Conservation (phyloP, 805 yeast species). For the Suhomyces emberorum region DNA sequence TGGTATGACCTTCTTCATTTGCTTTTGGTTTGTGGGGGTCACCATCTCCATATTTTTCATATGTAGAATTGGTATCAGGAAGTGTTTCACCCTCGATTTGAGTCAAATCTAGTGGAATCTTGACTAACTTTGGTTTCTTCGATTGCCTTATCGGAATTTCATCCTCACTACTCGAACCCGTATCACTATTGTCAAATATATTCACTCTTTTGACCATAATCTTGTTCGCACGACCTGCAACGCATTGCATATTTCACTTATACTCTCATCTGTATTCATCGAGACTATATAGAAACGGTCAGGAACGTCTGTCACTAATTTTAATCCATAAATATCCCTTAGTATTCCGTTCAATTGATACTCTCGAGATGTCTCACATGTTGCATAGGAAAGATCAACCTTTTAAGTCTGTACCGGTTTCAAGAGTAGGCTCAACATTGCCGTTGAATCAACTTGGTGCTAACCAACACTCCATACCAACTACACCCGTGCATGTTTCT, state of each 20-base stretch:
- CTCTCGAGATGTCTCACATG: too few relatives aligned
- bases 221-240: background rate
- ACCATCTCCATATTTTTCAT: too few relatives aligned
- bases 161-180: conserved; percentile 1
- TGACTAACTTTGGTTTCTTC: background rate
- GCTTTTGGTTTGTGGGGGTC: too few relatives aligned
- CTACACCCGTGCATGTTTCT: conserved; percentile 30
- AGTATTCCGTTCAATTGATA: too few relatives aligned
- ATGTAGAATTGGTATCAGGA: too few relatives aligned
- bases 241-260: background rate
- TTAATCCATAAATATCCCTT: too few relatives aligned
- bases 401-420: conserved; percentile 32
- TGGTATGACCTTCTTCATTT: too few relatives aligned
- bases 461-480: conserved; percentile 21
- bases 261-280: too few relatives aligned
- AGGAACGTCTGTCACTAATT: too few relatives aligned
- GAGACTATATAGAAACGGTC: too few relatives aligned
- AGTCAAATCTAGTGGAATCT: background rate
- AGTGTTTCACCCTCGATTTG: too few relatives aligned
- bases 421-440: conserved; percentile 34
- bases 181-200: conserved; percentile 9
- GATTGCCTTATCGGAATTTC: background rate
- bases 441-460: conserved; percentile 25
- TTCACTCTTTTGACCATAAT: conserved; percentile 1
- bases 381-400: conserved; percentile 29